Conservation (phyloP, 495 filamentous ascomycete species). For the Penicillium soppii region DNA sequence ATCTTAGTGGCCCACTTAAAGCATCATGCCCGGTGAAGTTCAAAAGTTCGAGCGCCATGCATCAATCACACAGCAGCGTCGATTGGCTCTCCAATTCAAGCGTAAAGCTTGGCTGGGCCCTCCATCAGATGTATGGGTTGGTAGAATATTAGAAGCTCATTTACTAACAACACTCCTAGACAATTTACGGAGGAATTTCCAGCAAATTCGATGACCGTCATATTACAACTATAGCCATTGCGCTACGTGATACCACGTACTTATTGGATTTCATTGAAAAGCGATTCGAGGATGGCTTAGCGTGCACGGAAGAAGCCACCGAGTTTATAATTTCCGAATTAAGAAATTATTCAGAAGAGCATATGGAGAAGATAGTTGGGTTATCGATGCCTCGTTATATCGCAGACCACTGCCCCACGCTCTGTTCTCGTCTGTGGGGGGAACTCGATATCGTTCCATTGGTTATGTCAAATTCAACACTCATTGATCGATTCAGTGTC, state of each 20-base stretch:
- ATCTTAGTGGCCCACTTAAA: background rate
- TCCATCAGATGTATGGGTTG: conserved; percentile 19
- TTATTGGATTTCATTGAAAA: conserved; percentile 72
- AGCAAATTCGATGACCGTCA: conserved; percentile 48
- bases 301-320: conserved; percentile 40
- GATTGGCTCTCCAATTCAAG: conserved; percentile 24
- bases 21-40: conserved; percentile 10
- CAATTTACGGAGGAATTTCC: conserved; percentile 64
- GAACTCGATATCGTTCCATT: conserved; percentile 77
- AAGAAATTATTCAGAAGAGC: conserved; percentile 55
- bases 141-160: background rate
- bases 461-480: conserved; percentile 39
- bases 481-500: conserved; percentile 19
- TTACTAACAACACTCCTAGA: conserved; percentile 37
- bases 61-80: conserved; percentile 34
- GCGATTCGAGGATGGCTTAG: conserved; percentile 36
- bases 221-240: conserved; percentile 59
- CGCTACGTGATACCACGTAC: conserved; percentile 77
- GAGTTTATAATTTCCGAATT: conserved; percentile 56
- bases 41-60: conserved; percentile 28
- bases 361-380: conserved; percentile 68
- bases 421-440: conserved; percentile 75
- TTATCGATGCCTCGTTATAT: conserved; percentile 45
- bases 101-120: conserved; percentile 23
- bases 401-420: conserved; percentile 47